phyloP scores from a whole-genome alignment of 2,329 filamentous ascomycete species.

The Raffaelea albimanens region DNA sequence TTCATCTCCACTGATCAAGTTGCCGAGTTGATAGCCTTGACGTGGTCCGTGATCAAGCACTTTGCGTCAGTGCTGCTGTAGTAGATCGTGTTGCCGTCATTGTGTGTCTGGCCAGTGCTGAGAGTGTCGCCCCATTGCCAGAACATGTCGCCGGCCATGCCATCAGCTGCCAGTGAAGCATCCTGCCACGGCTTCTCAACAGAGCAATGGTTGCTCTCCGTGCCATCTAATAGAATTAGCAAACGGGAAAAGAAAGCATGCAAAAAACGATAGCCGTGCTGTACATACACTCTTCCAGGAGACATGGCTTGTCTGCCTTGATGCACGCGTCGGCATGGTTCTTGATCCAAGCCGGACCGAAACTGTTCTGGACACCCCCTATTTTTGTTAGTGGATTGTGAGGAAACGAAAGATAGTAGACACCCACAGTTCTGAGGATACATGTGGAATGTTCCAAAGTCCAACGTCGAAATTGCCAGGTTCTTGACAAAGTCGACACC shows the following conservation, averaged over 20 bases:
- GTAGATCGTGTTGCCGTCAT: conserved; percentile 36
- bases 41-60: conserved; percentile 35
- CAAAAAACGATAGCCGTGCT: too few species aligned
- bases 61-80: conserved; percentile 29
- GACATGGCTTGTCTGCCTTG: conserved; percentile 28
- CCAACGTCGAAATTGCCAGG: conserved; percentile 37
- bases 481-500: conserved; percentile 44
- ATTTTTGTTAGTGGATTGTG: neutral
- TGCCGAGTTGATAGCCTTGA: conserved; percentile 20
- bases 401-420: neutral
- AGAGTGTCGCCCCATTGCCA: conserved; percentile 32
- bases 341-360: conserved; percentile 25
- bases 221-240: conserved; percentile 14
- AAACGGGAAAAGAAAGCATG: neutral
- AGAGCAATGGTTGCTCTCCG: conserved; percentile 14
- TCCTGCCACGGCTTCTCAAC: conserved; percentile 21
- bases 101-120: conserved; percentile 27
- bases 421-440: conserved; percentile 25
- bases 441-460: conserved; percentile 37
- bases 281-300: conserved; percentile 31
- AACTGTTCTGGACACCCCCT: conserved; percentile 24
- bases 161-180: conserved; percentile 20
- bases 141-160: conserved; percentile 27
- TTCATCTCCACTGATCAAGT: too few species aligned
- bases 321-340: conserved; percentile 28